A percentile compares a stretch with the other conserved stretches of the same genome.
Evolutionary conservation across 805 yeast genomes (phyloP).

Genomic region (Lipomyces japonicus): DNA sequence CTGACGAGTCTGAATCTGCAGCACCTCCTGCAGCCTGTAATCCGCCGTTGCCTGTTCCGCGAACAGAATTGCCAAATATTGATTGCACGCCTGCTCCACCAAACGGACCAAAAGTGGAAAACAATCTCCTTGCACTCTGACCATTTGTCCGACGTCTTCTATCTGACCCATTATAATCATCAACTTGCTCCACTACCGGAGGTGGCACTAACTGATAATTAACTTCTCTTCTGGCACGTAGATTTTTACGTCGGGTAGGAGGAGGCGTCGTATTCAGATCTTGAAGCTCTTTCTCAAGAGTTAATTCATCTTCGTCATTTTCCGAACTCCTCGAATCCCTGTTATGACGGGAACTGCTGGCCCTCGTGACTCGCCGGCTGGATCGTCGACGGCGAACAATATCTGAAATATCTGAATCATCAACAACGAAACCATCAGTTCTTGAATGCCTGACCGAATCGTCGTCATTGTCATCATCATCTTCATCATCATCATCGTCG

Average conservation of each 20-base stretch:
- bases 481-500: slow-evolving; percentile 27
- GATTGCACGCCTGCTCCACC: slow-evolving; percentile 94
- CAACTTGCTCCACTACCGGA: slow-evolving; percentile 40
- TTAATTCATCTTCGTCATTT: slow-evolving; percentile 30
- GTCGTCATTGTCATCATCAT: slow-evolving; percentile 3
- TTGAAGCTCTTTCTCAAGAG: slow-evolving; percentile 60
- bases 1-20: slow-evolving; percentile 46
- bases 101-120: slow-evolving; percentile 95
- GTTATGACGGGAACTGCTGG: slow-evolving; percentile 7
- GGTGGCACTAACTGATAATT: slow-evolving; percentile 87
- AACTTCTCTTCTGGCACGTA: slow-evolving; percentile 66
- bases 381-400: slow-evolving; percentile 7
- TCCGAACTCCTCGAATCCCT: slow-evolving; percentile 33
- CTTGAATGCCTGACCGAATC: slow-evolving; percentile 2
- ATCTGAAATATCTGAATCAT: slow-evolving; percentile 24
- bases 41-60: slow-evolving; percentile 46
- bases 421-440: slow-evolving; percentile 24
- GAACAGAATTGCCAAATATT: slow-evolving; percentile 56
- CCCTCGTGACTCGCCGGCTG: slow-evolving; percentile 1
- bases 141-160: slow-evolving; percentile 27
- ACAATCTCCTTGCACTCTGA: slow-evolving; percentile 58
- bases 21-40: slow-evolving; percentile 33
- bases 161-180: slow-evolving; percentile 10
- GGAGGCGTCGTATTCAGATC: slow-evolving; percentile 64
- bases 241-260: slow-evolving; percentile 40